A percentile compares a stretch with the other conserved stretches of the same genome.
Evolutionary conservation across 805 yeast genomes (phyloP).

Genomic region (Starmerella stigmatis): DNA sequence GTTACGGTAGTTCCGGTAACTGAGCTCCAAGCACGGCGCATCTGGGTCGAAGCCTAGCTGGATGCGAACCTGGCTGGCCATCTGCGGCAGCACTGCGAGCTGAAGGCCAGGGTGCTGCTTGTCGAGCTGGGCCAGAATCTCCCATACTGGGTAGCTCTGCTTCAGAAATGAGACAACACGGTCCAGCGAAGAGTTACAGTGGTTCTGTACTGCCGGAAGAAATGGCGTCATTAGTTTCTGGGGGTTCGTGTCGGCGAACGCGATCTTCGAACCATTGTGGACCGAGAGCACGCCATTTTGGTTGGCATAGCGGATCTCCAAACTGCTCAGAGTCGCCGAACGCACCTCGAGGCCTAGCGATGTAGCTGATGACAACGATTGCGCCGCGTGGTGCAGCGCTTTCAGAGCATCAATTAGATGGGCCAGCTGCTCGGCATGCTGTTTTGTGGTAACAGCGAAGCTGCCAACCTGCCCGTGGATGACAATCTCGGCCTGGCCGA

Average conservation of each 20-base stretch:
- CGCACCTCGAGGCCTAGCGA: conserved; percentile 17
- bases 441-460: conserved; percentile 11
- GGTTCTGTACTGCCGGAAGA: conserved; percentile 24
- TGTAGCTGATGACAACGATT: conserved; percentile 21
- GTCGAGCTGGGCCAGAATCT: conserved; percentile 6
- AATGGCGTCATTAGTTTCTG: conserved; percentile 23
- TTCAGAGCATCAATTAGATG: conserved; percentile 9
- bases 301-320: conserved; percentile 21
- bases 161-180: conserved; percentile 17
- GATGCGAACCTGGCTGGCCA: conserved; percentile 17
- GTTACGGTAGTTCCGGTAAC: conserved; percentile 19
- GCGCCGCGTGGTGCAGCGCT: conserved; percentile 20
- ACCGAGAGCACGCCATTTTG: conserved; percentile 17
- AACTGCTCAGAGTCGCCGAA: conserved; percentile 17
- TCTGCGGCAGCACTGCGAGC: conserved; percentile 25
- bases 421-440: conserved; percentile 3
- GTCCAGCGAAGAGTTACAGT: conserved; percentile 17
- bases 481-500: not conserved
- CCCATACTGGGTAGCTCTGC: conserved; percentile 20
- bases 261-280: conserved; percentile 14
- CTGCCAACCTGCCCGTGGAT: conserved; percentile 12
- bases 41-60: conserved; percentile 14
- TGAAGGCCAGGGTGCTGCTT: not conserved
- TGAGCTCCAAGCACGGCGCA: conserved; percentile 18
- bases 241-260: conserved; percentile 21